Base-by-base conservation (phyloP, 1,139 yeast genomes). In the Hanseniaspora gamundiae region DNA sequence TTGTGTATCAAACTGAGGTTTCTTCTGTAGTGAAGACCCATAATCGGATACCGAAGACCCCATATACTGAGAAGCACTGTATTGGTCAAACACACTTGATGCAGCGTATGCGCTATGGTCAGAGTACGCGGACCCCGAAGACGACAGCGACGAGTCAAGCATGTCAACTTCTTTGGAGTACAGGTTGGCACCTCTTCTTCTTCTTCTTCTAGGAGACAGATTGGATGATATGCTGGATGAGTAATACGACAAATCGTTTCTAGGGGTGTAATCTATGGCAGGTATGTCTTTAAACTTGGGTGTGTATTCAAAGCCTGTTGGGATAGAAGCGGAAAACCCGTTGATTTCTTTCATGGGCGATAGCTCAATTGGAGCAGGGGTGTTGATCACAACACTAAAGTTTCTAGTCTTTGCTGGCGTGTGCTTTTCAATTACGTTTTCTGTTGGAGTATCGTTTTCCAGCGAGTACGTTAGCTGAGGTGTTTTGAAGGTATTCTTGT, bases 161-260 rank as follows among this genome's bases (percentile, higher is more conserved):
- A 14, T 14, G 20, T 10, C 24, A 11, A 22, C 24, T 8, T 27
- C 29, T 16, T 31, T 35, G 21, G 28, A 33, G 26, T 40, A 16
- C 27, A 43, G 10, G 26, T 42, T 43, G 11, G 43, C 46, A 14
- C 46, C 21, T 43, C 46, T 43, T 26, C 46, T 42, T 24, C 41
- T 30, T 43, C 62, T 57, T 48, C 62, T 54, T 46, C 55, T 53
- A 33, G 52, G 49, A 1, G 60, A 52, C 16, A 58, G 39, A 22
- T 56, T 53, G 28, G 52, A 51, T 7, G 62, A 53, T 8, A 59
- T 53, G 4, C 60, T 49, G 10, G 62, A 62, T 1, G 65, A 59
- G 47, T 60, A 60, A 39, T 61, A 61, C 1, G 61, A 56, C 5
- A 59, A 47, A 35, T 57, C 55, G 43, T 56, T 58, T 2, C 50